Evolutionary conservation across 495 filamentous ascomycete species (phyloP).

Genomic region (Staphylotrichum longicolle): DNA sequence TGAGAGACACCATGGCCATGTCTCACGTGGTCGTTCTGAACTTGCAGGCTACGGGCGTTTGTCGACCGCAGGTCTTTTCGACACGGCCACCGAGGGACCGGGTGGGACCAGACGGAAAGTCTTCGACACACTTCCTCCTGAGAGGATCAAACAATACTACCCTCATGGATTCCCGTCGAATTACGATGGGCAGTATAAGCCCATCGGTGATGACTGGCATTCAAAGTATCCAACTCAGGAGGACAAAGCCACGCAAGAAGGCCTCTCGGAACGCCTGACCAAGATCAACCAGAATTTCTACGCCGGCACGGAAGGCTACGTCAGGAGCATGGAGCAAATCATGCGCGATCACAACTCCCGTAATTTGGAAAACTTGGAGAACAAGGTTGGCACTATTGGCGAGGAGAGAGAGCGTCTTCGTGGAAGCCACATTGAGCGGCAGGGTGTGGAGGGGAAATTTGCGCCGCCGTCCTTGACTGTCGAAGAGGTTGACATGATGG

Average conservation of each 20-base stretch:
- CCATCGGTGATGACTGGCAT: constrained; percentile 15
- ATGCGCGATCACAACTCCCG: constrained; percentile 28
- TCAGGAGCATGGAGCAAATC: constrained; percentile 24
- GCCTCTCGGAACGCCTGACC: constrained; percentile 15
- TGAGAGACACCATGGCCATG: background rate
- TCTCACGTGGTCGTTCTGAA: background rate
- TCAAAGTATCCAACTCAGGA: constrained; percentile 12
- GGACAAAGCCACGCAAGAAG: constrained; percentile 1
- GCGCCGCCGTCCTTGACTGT: constrained; percentile 19
- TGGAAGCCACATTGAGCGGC: constrained; percentile 14
- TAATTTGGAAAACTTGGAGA: constrained; percentile 11
- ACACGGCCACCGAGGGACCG: background rate
- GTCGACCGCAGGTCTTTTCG: background rate
- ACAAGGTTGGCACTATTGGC: constrained; percentile 33
- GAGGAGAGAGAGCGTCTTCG: constrained; percentile 25
- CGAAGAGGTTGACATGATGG: constrained; percentile 37
- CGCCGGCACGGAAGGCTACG: constrained; percentile 30
- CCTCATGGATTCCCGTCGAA: constrained; percentile 20
- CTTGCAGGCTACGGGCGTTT: background rate
- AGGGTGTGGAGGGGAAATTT: constrained; percentile 21
- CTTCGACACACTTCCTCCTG: constrained; percentile 27
- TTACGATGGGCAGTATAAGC: constrained; percentile 17
- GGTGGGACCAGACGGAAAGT: constrained; percentile 13
- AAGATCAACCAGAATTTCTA: constrained; percentile 37
- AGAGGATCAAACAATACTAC: constrained; percentile 24